Percentiles rank a stretch among this genome's conserved stretches.
Conservation (phyloP, 2,329 filamentous ascomycete species). For the Colletotrichum cuscutae region DNA sequence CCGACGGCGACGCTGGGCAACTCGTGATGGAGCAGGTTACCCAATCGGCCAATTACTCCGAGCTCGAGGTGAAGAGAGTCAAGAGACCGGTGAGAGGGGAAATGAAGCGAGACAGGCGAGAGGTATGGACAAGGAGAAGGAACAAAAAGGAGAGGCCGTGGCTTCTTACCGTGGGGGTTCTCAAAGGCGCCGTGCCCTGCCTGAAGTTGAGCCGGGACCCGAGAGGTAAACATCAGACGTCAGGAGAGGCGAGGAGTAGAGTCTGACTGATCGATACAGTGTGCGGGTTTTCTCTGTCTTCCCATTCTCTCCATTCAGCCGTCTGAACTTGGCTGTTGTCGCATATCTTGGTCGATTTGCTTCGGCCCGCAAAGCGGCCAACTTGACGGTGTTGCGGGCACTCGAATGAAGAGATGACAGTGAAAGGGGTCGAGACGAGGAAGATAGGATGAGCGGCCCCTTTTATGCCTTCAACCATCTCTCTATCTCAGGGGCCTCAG, state of each 20-base stretch:
- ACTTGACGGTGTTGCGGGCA: not conserved
- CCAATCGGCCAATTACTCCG: conserved; percentile 16
- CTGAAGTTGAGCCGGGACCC: not conserved
- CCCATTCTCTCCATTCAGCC: not conserved
- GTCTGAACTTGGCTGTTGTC: not conserved
- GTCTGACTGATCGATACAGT: conserved; percentile 4
- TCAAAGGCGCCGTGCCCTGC: not conserved
- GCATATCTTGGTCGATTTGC: not conserved
- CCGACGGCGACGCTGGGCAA: conserved; percentile 3
- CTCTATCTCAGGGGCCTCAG: not conserved
- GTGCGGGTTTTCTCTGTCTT: not conserved
- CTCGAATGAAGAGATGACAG: not conserved
- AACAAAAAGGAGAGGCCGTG: conserved; percentile 15
- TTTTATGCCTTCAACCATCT: conserved; percentile 20
- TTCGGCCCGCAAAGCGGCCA: not conserved
- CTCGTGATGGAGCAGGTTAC: conserved; percentile 15
- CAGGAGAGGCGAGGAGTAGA: not conserved
- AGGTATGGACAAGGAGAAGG: not conserved
- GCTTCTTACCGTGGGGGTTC: conserved; percentile 27
- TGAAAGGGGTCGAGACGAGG: not conserved
- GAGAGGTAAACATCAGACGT: not conserved
- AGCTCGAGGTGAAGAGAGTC: not conserved
- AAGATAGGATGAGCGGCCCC: not conserved
- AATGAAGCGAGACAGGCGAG: not conserved
- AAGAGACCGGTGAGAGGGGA: not conserved